Conservation (phyloP, 371 early-diverging fungal genomes). For the Circinella umbellata region DNA sequence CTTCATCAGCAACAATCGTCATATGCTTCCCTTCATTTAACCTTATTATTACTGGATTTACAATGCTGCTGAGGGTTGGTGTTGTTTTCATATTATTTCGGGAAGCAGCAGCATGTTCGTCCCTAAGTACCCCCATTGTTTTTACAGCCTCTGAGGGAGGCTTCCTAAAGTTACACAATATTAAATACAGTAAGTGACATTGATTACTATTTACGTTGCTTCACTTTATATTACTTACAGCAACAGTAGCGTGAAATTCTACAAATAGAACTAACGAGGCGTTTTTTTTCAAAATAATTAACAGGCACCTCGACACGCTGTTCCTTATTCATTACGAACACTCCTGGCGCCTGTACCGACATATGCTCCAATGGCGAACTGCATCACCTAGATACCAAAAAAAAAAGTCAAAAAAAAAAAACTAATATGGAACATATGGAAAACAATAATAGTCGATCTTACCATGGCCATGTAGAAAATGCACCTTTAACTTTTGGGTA, state of each 20-base stretch:
- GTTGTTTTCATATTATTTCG: slow-evolving; percentile 27
- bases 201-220: slow-evolving; percentile 7
- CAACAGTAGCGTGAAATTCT: slow-evolving; percentile 29
- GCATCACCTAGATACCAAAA: slow-evolving; percentile 24
- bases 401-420: not conserved
- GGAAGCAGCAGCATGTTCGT: slow-evolving; percentile 26
- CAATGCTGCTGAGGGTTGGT: slow-evolving; percentile 25
- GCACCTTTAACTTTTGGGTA: slow-evolving; percentile 27
- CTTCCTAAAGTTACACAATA: slow-evolving; percentile 24
- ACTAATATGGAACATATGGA: not conserved
- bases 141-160: slow-evolving; percentile 30
- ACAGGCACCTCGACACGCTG: slow-evolving; percentile 30
- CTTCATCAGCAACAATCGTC: slow-evolving; percentile 26
- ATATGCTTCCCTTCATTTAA: slow-evolving; percentile 32
- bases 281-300: slow-evolving; percentile 13
- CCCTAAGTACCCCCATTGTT: slow-evolving; percentile 23
- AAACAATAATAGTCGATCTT: slow-evolving; percentile 16
- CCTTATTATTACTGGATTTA: slow-evolving; percentile 28
- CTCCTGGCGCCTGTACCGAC: slow-evolving; percentile 31
- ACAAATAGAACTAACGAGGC: slow-evolving; percentile 3
- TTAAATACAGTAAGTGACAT: slow-evolving; percentile 36
- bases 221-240: slow-evolving; percentile 25
- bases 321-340: slow-evolving; percentile 37
- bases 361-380: slow-evolving; percentile 37
- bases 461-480: slow-evolving; percentile 37